Evolutionary conservation across 495 filamentous ascomycete species (phyloP).

Genomic region (Evernia prunastri): DNA sequence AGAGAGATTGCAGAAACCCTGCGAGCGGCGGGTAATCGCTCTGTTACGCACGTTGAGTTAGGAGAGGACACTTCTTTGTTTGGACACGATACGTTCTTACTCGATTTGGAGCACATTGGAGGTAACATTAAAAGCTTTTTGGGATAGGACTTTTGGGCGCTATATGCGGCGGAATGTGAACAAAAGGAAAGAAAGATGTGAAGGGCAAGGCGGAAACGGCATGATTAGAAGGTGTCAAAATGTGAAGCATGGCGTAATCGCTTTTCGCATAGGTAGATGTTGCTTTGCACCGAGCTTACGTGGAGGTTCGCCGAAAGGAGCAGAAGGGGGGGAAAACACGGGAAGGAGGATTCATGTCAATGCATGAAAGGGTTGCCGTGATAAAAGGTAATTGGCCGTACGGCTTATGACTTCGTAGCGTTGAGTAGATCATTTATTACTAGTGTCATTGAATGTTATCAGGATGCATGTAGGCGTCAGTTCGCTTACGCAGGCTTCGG

Average conservation of each 20-base stretch:
- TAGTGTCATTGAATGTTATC: neutral
- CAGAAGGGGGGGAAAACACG: neutral
- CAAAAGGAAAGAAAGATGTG: neutral
- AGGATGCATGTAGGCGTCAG: neutral
- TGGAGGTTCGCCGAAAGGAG: neutral
- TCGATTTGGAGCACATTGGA: slow-evolving; percentile 89
- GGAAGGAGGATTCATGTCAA: neutral
- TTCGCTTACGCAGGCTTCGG: neutral
- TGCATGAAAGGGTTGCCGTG: neutral
- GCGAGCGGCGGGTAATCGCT: slow-evolving; percentile 64
- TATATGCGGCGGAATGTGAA: neutral
- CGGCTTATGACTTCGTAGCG: neutral
- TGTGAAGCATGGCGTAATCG: too few relatives aligned
- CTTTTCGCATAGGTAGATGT: neutral
- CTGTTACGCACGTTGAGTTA: slow-evolving; percentile 79
- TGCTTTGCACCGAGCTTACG: too few relatives aligned
- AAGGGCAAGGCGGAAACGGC: neutral
- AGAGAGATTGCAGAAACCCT: slow-evolving; percentile 86
- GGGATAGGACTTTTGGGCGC: slow-evolving; percentile 33
- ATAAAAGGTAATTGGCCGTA: neutral
- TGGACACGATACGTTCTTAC: slow-evolving; percentile 92
- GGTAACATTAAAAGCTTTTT: slow-evolving; percentile 75
- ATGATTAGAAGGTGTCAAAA: neutral
- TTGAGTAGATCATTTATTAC: too few relatives aligned
- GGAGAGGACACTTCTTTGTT: slow-evolving; percentile 89